Percentiles rank a stretch among this genome's conserved stretches.
Conservation (phyloP, 805 yeast genomes). For the Myxozyma kluyveri region DNA sequence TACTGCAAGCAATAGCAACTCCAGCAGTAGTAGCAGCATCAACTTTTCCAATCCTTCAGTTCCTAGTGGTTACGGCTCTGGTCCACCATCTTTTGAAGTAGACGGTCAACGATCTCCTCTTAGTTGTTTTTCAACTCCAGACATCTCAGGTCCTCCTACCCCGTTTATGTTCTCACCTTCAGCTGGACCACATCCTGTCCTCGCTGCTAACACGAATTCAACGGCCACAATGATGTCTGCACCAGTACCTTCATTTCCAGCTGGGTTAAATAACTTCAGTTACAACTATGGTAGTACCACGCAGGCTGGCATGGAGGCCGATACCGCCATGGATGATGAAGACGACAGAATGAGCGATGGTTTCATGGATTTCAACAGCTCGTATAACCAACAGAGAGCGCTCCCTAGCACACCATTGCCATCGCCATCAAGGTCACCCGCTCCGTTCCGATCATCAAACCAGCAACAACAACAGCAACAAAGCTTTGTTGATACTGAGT, state of each 20-base stretch:
- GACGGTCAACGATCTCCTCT: background rate
- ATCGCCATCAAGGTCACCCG: slow-evolving; percentile 16
- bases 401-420: slow-evolving; percentile 10
- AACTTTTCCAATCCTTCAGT: too few species aligned
- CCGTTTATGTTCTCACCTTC: background rate
- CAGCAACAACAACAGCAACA: background rate
- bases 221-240: too few species aligned
- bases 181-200: too few species aligned
- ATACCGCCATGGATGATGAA: background rate
- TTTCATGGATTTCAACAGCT: background rate
- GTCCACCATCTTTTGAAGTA: too few species aligned
- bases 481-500: background rate
- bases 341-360: background rate
- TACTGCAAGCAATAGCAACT: too few species aligned
- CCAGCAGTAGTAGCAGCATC: too few species aligned
- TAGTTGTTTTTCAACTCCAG: background rate
- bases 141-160: background rate
- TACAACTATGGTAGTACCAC: too few species aligned
- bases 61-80: too few species aligned
- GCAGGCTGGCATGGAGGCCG: background rate
- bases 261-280: too few species aligned
- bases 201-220: too few species aligned
- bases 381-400: background rate
- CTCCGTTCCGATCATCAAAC: background rate
- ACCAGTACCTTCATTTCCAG: too few species aligned